A percentile compares a stretch with the other conserved stretches of the same genome.
Evolutionary conservation across 805 yeast genomes (phyloP).

Genomic region (Danielozyma ontarioensis): DNA sequence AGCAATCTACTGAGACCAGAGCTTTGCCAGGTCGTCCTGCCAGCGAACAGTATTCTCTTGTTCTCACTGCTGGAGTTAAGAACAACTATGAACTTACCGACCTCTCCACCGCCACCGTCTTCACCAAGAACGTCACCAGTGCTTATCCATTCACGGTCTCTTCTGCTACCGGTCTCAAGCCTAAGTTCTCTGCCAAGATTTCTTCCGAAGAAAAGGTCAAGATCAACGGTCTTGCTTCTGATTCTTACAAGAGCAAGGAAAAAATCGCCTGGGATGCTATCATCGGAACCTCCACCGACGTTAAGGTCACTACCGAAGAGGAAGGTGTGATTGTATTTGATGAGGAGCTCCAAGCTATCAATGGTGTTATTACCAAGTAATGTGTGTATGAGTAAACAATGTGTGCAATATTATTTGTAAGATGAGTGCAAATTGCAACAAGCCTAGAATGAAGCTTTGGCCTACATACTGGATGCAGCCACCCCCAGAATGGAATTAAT

Average conservation of each 20-base stretch:
- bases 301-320: slow-evolving; percentile 2
- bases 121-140: slow-evolving; percentile 2
- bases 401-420: too few species aligned
- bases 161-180: slow-evolving; percentile 4
- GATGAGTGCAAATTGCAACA: too few species aligned
- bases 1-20: neutral
- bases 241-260: slow-evolving; percentile 7
- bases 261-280: slow-evolving; percentile 5
- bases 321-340: neutral
- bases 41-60: slow-evolving; percentile 3
- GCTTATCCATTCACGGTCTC: slow-evolving; percentile 8
- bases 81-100: slow-evolving; percentile 3
- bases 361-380: slow-evolving; percentile 12
- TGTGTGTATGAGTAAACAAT: too few species aligned
- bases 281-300: slow-evolving; percentile 7
- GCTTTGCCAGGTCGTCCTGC: neutral
- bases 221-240: slow-evolving; percentile 5
- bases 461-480: too few species aligned
- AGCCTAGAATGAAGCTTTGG: too few species aligned
- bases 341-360: slow-evolving; percentile 10
- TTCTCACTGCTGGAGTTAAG: slow-evolving; percentile 5
- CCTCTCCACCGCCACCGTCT: slow-evolving; percentile 2
- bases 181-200: slow-evolving; percentile 1
- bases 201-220: slow-evolving; percentile 5
- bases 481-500: too few species aligned